Percentiles rank a stretch among this genome's conserved stretches.
Evolutionary conservation across 2,329 filamentous ascomycete species (phyloP).

Genomic region (Cladophialophora bantiana): DNA sequence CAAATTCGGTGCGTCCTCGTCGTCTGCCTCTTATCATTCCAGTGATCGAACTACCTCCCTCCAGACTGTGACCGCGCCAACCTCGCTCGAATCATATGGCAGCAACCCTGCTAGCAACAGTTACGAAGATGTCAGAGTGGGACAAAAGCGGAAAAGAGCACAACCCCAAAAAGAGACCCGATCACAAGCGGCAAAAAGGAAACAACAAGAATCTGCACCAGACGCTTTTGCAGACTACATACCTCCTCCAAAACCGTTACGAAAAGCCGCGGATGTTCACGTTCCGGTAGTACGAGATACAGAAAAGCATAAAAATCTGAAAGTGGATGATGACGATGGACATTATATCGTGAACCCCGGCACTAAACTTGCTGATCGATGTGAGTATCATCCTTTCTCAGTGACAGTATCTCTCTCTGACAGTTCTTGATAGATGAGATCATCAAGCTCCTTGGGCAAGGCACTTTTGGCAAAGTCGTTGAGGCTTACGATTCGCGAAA

Average conservation of each 20-base stretch:
- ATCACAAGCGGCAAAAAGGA: conserved; percentile 76
- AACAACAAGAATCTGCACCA: conserved; percentile 73
- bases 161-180: conserved; percentile 78
- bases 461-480: conserved; percentile 98
- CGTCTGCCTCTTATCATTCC: conserved; percentile 72
- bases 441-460: conserved; percentile 87
- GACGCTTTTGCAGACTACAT: conserved; percentile 81
- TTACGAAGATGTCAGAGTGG: conserved; percentile 71
- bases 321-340: conserved; percentile 94
- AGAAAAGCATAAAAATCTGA: conserved; percentile 64
- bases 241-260: conserved; percentile 84
- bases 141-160: conserved; percentile 86
- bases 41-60: conserved; percentile 84
- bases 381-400: conserved; percentile 62
- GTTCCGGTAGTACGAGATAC: conserved; percentile 61
- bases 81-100: conserved; percentile 75
- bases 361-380: conserved; percentile 84
- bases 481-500: conserved; percentile 82
- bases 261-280: conserved; percentile 83
- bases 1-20: conserved; percentile 69
- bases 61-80: conserved; percentile 81
- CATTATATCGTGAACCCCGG: conserved; percentile 95
- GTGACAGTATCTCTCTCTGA: conserved; percentile 13
- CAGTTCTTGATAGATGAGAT: conserved; percentile 73
- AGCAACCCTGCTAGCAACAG: conserved; percentile 60